These are phyloP conservation scores for Verticillium nonalfalfae DNA, from an alignment of 2,329 filamentous ascomycete species.

Conservation along the genomic window DNA sequence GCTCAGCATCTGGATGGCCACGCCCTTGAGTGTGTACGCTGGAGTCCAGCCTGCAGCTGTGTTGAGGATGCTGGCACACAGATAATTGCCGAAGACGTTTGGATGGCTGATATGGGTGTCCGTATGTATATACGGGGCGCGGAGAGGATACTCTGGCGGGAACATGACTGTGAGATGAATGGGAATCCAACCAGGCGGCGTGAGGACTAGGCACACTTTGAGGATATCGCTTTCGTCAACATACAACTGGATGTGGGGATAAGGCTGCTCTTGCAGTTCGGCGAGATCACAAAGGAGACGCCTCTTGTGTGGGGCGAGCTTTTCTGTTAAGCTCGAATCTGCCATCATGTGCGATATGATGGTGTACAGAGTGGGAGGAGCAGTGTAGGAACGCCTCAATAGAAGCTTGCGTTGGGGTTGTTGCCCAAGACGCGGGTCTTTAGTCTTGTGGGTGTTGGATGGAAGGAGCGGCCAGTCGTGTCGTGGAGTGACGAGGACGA, in stretches of 20 bases:
- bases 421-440: background rate
- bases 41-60: conserved; percentile 35
- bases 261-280: conserved; percentile 36
- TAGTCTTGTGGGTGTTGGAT: no score
- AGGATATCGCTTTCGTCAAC: conserved; percentile 27
- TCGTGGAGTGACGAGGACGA: no score
- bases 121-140: conserved; percentile 30
- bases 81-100: conserved; percentile 35
- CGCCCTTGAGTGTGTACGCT: conserved; percentile 41
- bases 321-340: background rate
- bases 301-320: background rate
- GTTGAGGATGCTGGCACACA: conserved; percentile 41
- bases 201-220: conserved; percentile 35
- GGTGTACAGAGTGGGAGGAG: background rate
- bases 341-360: background rate
- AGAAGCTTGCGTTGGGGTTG: background rate
- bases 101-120: conserved; percentile 34
- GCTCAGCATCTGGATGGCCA: conserved; percentile 44
- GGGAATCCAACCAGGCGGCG: conserved; percentile 25
- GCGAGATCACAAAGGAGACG: conserved; percentile 36
- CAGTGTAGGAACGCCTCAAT: background rate
- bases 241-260: conserved; percentile 37
- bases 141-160: conserved; percentile 26
- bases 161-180: conserved; percentile 38
- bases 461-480: no score